Conservation (phyloP, 2,329 filamentous ascomycete species). For the Elsinoe perseae region DNA sequence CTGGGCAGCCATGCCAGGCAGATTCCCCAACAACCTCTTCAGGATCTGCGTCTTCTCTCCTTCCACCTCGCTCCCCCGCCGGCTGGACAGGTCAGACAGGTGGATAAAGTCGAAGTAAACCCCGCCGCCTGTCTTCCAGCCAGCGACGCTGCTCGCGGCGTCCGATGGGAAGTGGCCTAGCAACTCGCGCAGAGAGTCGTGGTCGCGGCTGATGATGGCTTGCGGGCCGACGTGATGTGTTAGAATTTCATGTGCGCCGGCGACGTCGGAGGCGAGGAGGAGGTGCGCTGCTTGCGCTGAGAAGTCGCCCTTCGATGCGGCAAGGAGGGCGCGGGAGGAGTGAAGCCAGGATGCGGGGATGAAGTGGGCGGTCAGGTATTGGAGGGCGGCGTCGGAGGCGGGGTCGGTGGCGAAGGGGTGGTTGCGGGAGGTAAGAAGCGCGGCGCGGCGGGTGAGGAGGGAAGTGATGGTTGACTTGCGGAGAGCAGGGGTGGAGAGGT, state of each 20-base stretch:
- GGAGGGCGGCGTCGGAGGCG: slow-evolving; percentile 43
- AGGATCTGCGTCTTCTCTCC: slow-evolving; percentile 22
- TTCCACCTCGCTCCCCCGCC: slow-evolving; percentile 22
- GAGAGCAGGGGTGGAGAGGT: slow-evolving; percentile 22
- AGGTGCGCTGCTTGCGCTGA: slow-evolving; percentile 69
- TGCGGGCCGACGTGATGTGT: slow-evolving; percentile 71
- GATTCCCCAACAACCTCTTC: slow-evolving; percentile 18
- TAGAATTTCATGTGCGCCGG: slow-evolving; percentile 78
- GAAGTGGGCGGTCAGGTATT: slow-evolving; percentile 46
- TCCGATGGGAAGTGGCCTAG: slow-evolving; percentile 61
- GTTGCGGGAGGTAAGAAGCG: slow-evolving; percentile 64
- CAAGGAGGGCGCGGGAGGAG: slow-evolving; percentile 76
- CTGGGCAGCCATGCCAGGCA: slow-evolving; percentile 16
- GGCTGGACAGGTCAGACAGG: slow-evolving; percentile 36
- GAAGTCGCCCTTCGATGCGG: slow-evolving; percentile 64
- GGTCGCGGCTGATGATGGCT: slow-evolving; percentile 76
- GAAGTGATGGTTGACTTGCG: slow-evolving; percentile 35
- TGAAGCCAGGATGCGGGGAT: slow-evolving; percentile 76
- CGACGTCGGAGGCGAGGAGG: slow-evolving; percentile 65
- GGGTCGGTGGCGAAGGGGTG: slow-evolving; percentile 29
- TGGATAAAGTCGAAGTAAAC: slow-evolving; percentile 63
- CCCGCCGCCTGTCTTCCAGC: slow-evolving; percentile 72
- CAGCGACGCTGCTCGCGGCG: slow-evolving; percentile 39
- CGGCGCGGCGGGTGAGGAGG: slow-evolving; percentile 55
- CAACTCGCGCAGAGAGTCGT: slow-evolving; percentile 58